Conservation (phyloP, 805 yeast species). For the Zygosaccharomyces kombuchaensis region DNA sequence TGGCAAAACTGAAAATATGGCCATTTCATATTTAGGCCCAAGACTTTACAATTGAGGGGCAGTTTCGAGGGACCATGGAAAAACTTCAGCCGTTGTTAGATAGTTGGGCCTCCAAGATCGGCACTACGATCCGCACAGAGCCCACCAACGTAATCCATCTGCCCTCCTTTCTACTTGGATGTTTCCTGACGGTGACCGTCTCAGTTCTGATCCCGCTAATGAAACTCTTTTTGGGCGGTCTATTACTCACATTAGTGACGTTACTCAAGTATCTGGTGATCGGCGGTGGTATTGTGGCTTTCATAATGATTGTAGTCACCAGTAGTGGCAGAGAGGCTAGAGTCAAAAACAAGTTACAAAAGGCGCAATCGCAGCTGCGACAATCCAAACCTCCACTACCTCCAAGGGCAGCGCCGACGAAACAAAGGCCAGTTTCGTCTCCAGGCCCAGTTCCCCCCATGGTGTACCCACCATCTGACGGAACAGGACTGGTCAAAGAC, state of each 20-base stretch:
- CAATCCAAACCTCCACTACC: neutral
- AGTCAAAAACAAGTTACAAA: neutral
- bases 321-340: slow-evolving; percentile 4
- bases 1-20: neutral
- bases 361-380: neutral
- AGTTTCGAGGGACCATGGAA: slow-evolving; percentile 10
- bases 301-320: slow-evolving; percentile 12
- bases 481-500: slow-evolving; percentile 11
- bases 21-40: neutral
- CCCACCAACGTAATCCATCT: slow-evolving; percentile 20
- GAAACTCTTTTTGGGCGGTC: slow-evolving; percentile 22
- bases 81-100: slow-evolving; percentile 8
- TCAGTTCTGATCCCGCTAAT: slow-evolving; percentile 25
- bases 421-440: neutral
- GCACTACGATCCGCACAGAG: slow-evolving; percentile 10
- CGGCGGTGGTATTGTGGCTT: slow-evolving; percentile 21
- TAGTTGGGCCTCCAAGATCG: slow-evolving; percentile 8
- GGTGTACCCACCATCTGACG: slow-evolving; percentile 2
- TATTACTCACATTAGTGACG: slow-evolving; percentile 23
- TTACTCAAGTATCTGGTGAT: slow-evolving; percentile 21
- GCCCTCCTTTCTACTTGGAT: slow-evolving; percentile 26
- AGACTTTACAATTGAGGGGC: neutral
- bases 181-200: slow-evolving; percentile 16
- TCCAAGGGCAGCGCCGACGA: neutral
- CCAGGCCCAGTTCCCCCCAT: neutral